phyloP scores from a whole-genome alignment of 352 stramenopile species.

The Phytophthora ohioensis region DNA sequence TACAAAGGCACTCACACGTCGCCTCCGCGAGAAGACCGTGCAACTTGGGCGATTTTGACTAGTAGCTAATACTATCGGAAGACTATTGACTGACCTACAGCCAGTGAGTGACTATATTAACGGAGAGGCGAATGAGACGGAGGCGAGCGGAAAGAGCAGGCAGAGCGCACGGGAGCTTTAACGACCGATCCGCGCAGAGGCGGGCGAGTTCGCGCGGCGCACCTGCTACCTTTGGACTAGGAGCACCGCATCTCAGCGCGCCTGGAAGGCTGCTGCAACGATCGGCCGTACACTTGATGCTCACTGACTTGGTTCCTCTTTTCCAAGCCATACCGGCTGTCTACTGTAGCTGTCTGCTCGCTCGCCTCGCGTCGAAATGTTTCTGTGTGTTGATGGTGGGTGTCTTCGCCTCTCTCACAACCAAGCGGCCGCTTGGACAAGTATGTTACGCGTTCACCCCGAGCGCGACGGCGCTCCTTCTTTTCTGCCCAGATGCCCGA shows the following conservation, averaged over 20 bases:
- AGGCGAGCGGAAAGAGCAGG: constrained; percentile 26
- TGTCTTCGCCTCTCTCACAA: constrained; percentile 28
- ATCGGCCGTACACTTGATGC: constrained; percentile 26
- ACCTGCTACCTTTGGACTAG: constrained; percentile 48
- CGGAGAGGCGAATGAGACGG: constrained; percentile 37
- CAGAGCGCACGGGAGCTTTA: constrained; percentile 16
- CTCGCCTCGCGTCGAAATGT: constrained; percentile 38
- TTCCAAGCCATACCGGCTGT: constrained; percentile 19
- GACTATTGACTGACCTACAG: constrained; percentile 45
- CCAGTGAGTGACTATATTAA: constrained; percentile 49
- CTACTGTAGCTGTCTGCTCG: constrained; percentile 16
- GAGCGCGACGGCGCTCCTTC: constrained; percentile 78
- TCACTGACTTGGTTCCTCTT: constrained; percentile 17
- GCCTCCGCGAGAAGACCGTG: constrained; percentile 13
- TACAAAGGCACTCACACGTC: constrained; percentile 30
- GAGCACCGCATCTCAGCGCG: constrained; percentile 26
- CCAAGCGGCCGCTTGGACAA: constrained; percentile 27
- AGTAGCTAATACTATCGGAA: constrained; percentile 46
- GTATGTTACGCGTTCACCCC: constrained; percentile 81
- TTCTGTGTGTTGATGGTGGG: constrained; percentile 32
- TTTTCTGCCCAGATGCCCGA: constrained; percentile 79
- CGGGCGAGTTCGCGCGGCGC: constrained; percentile 18
- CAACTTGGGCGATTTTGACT: constrained; percentile 37
- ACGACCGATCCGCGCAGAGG: constrained; percentile 35
- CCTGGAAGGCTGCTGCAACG: constrained; percentile 30